phyloP scores from a whole-genome alignment of 2,329 filamentous ascomycete species.

The Phyllosticta citrichinensis region DNA sequence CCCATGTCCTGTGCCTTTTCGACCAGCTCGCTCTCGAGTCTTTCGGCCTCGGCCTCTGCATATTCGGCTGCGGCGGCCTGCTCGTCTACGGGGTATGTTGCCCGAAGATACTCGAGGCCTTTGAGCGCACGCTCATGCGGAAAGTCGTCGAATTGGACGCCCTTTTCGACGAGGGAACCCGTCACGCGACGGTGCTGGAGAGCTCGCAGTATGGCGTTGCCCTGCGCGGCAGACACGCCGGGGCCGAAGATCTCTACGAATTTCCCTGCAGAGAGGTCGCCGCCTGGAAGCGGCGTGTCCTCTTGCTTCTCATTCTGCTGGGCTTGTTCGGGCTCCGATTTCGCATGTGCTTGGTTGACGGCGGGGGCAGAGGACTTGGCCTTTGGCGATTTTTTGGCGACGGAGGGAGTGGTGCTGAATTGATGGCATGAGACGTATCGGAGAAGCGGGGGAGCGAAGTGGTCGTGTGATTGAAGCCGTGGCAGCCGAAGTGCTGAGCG shows the following conservation, averaged over 20 bases:
- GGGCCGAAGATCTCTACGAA: slow-evolving; percentile 21
- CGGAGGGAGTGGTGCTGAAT: background rate
- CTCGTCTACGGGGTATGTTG: slow-evolving; percentile 29
- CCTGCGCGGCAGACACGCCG: slow-evolving; percentile 18
- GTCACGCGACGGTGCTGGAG: slow-evolving; percentile 30
- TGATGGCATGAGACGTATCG: slow-evolving; percentile 1
- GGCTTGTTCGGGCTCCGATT: background rate
- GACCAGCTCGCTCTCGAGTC: slow-evolving; percentile 27
- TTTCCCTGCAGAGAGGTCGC: slow-evolving; percentile 4
- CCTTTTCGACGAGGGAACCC: slow-evolving; percentile 30
- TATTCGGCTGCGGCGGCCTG: slow-evolving; percentile 30
- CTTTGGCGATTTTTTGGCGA: background rate
- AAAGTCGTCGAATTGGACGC: slow-evolving; percentile 20
- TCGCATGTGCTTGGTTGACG: background rate
- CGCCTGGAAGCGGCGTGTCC: slow-evolving; percentile 8
- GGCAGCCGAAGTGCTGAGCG: background rate
- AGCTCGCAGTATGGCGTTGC: slow-evolving; percentile 28
- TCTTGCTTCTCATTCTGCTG: background rate
- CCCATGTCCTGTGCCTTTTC: slow-evolving; percentile 19
- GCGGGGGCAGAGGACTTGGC: background rate
- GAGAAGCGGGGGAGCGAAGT: slow-evolving; percentile 14
- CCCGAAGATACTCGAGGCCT: slow-evolving; percentile 27
- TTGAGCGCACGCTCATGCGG: slow-evolving; percentile 18
- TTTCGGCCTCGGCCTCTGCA: slow-evolving; percentile 29
- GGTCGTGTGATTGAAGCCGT: slow-evolving; percentile 17